Evolutionary conservation across 176 grass and related monocot species (phyloP).

Genomic region (Bothriochloa decipiens): DNA sequence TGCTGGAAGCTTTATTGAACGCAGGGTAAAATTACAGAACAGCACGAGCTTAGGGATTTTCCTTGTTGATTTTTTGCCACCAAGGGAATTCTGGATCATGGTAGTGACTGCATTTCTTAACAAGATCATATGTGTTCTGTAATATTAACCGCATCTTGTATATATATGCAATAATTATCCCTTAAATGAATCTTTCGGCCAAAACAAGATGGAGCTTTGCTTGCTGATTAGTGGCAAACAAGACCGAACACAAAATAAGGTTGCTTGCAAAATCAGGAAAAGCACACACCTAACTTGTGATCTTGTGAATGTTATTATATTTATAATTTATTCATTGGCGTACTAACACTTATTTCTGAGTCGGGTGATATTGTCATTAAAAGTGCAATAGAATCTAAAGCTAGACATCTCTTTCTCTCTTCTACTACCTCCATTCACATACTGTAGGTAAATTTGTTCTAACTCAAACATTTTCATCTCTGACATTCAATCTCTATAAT

Average conservation of each 20-base stretch:
- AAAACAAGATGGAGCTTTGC: neutral
- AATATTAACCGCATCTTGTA: neutral
- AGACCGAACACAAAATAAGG: constrained; percentile 2
- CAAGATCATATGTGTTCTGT: neutral
- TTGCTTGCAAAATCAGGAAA: constrained; percentile 34
- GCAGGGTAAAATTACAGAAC: too few species aligned
- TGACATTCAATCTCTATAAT: neutral
- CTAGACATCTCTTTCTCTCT: neutral
- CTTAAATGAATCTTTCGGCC: neutral
- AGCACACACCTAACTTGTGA: constrained; percentile 21
- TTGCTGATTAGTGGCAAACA: constrained; percentile 27
- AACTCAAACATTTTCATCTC: neutral
- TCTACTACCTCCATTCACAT: neutral
- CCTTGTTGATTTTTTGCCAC: neutral
- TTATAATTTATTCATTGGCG: neutral
- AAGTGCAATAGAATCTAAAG: neutral
- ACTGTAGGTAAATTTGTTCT: neutral
- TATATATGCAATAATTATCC: neutral
- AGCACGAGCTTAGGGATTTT: too few species aligned
- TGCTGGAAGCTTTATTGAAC: too few species aligned
- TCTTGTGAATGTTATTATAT: neutral
- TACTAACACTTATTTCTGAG: neutral
- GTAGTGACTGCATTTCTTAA: neutral
- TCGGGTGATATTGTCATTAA: neutral
- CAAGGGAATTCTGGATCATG: neutral